These are phyloP conservation scores for Bipolaris gigantea DNA, from an alignment of 2,329 filamentous ascomycete genomes.

Conservation along the genomic window DNA sequence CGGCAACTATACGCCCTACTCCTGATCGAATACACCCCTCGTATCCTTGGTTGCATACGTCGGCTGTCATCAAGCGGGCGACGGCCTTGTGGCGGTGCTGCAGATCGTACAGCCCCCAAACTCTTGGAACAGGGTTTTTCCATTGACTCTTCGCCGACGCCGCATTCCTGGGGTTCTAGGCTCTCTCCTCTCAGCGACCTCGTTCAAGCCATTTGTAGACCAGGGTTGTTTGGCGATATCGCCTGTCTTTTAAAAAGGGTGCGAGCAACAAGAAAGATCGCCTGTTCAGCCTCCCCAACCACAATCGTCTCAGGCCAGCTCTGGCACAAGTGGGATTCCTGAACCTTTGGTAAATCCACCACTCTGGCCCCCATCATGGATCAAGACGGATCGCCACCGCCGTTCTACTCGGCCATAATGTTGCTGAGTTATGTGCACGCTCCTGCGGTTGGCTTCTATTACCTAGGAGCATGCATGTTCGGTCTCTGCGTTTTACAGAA, in stretches of 20 bases:
- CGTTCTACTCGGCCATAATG: conserved; percentile 28
- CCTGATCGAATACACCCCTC: neutral
- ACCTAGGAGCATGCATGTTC: conserved; percentile 31
- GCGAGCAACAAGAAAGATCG: conserved; percentile 4
- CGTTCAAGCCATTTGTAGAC: neutral
- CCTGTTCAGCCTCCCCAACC: neutral
- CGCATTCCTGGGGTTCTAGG: conserved; percentile 3
- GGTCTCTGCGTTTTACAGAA: conserved; percentile 39
- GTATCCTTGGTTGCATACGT: conserved; percentile 6
- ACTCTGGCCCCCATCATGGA: conserved; percentile 16
- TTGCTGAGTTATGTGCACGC: conserved; percentile 41
- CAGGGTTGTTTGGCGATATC: neutral
- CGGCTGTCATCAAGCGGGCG: conserved; percentile 8
- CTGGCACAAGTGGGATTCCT: neutral
- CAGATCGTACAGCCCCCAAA: conserved; percentile 9
- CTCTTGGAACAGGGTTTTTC: conserved; percentile 8
- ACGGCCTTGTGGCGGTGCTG: conserved; percentile 20
- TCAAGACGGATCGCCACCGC: conserved; percentile 3
- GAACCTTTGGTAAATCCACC: neutral
- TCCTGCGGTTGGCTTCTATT: conserved; percentile 37
- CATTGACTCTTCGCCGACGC: conserved; percentile 3
- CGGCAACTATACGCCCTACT: neutral
- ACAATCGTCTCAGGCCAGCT: neutral
- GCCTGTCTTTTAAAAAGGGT: neutral
- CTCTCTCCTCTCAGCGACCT: conserved; percentile 5